Evolutionary conservation across 225 moss, liverwort and hornwort genomes (phyloP), one percentile per base, ranked within the genome.

Genomic region (Marchantia polymorpha): DNA sequence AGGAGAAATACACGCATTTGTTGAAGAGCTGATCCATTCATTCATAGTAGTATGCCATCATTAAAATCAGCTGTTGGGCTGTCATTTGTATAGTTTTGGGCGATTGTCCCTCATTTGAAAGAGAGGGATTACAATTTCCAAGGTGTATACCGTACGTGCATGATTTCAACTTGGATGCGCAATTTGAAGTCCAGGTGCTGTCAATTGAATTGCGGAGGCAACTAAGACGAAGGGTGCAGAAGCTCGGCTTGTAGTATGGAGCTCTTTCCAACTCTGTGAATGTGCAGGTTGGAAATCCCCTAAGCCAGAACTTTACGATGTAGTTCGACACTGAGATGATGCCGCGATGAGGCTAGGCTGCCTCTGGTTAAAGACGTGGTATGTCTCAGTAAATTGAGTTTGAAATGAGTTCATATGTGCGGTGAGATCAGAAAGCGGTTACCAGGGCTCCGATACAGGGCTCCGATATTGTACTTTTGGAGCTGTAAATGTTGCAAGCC

Each of bases 1-100:
- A 83, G 92, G 55, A 92, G 87, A 83, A 84, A 84, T 78, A 72
- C 84, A 61, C 82, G 87, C 63, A 81, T 84, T 80, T 84, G 87
- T 84, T 87, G 84, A 87, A 66, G 77, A 74, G 77, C 81, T 67
- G 69, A 81, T 81, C 69, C 66, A 84, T 69, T 81, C 69, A 80
- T 84, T 81, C 64, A 77, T 64, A 63, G 64, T 49, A 64, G 61
- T 27, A 48, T 52, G 46, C 50, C 50, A 64, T 64, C 46, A 29
- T 64, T 76, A 61, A 50, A 48, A 51, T 64, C 77, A 77, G 77
- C 64, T 77, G 63, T 48, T 50, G n/a, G 77, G 77, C 77, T 77
- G 77, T 77, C 48, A 77, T 77, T 64, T 77, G 77, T 77, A 77
- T 65, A 77, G 77, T 75, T 77, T 49, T 77, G 77, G 77, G 77